Conservation (phyloP, 2,329 filamentous ascomycete genomes). For the Ophiostoma populinum region DNA sequence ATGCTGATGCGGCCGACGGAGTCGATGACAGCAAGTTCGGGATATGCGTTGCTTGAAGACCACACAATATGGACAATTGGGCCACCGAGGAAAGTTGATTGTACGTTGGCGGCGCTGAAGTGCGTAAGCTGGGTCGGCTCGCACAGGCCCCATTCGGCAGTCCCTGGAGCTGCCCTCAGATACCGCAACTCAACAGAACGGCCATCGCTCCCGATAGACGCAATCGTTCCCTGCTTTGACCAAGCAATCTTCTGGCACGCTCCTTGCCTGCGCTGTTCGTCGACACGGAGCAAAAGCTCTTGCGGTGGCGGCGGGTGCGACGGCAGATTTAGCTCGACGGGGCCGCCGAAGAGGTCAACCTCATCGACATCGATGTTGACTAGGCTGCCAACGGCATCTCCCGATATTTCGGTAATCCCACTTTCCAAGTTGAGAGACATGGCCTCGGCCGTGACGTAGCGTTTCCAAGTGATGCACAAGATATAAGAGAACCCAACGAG, state of each 20-base stretch:
- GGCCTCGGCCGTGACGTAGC: slow-evolving; percentile 2
- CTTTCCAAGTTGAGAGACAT: slow-evolving; percentile 9
- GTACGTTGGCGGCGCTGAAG: slow-evolving; percentile 32
- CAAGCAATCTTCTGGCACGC: slow-evolving; percentile 78
- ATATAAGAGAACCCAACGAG: too few species aligned
- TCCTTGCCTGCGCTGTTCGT: slow-evolving; percentile 58
- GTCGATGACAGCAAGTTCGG: slow-evolving; percentile 74
- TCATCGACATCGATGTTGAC: slow-evolving; percentile 52
- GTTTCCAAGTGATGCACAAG: too few species aligned
- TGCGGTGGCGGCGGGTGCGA: slow-evolving; percentile 34
- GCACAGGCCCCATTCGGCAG: slow-evolving; percentile 61
- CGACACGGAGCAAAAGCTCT: slow-evolving; percentile 53
- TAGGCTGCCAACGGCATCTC: slow-evolving; percentile 31
- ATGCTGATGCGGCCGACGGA: slow-evolving; percentile 61
- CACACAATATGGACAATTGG: slow-evolving; percentile 68
- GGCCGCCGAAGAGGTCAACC: slow-evolving; percentile 31
- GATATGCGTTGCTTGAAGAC: slow-evolving; percentile 48
- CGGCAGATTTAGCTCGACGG: slow-evolving; percentile 30
- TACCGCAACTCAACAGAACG: slow-evolving; percentile 54
- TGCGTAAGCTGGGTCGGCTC: slow-evolving; percentile 49
- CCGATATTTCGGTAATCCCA: slow-evolving; percentile 22
- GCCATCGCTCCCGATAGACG: slow-evolving; percentile 59
- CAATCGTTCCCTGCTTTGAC: slow-evolving; percentile 77
- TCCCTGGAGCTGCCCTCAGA: slow-evolving; percentile 48
- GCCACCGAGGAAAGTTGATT: slow-evolving; percentile 32